Evolutionary conservation across 2,329 filamentous ascomycete genomes (phyloP).

Genomic region (Fusarium denticulatum): DNA sequence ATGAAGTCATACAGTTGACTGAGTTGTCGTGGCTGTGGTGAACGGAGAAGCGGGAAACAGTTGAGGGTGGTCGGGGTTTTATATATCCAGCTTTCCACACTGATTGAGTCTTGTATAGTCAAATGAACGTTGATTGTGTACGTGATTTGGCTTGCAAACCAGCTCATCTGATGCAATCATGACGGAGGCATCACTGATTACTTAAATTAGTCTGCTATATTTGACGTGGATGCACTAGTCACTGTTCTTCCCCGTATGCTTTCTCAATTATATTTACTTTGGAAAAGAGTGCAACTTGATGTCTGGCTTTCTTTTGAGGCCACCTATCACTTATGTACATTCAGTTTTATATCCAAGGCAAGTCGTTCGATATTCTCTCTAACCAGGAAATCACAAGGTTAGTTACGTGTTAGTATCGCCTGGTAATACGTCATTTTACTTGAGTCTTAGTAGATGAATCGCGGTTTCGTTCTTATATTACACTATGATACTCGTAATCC

Average conservation of each 20-base stretch:
- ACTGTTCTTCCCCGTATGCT: too few relatives aligned
- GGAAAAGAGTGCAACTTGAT: neutral
- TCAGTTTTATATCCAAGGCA: too few relatives aligned
- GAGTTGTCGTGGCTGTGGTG: neutral
- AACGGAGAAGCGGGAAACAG: neutral
- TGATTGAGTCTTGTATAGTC: neutral
- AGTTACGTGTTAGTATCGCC: neutral
- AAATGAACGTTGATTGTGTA: too few relatives aligned
- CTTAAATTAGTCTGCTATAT: too few relatives aligned
- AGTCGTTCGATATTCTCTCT: too few relatives aligned
- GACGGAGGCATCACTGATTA: too few relatives aligned
- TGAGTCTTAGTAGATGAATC: fast-evolving
- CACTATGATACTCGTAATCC: neutral
- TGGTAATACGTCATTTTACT: fast-evolving
- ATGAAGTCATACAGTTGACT: fast-evolving
- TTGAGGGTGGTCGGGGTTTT: neutral
- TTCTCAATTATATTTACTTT: too few relatives aligned
- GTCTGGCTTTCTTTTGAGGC: neutral
- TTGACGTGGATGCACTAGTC: too few relatives aligned
- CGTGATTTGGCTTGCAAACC: neutral
- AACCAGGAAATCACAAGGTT: neutral
- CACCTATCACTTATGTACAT: too few relatives aligned
- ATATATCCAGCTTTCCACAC: neutral
- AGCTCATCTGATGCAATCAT: too few relatives aligned
- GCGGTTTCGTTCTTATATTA: neutral